Percentiles rank a stretch among this genome's conserved stretches.
These are phyloP conservation scores for Boletus smithii DNA, from an alignment of 1,284 basidiomycete species.

Conservation along the genomic window DNA sequence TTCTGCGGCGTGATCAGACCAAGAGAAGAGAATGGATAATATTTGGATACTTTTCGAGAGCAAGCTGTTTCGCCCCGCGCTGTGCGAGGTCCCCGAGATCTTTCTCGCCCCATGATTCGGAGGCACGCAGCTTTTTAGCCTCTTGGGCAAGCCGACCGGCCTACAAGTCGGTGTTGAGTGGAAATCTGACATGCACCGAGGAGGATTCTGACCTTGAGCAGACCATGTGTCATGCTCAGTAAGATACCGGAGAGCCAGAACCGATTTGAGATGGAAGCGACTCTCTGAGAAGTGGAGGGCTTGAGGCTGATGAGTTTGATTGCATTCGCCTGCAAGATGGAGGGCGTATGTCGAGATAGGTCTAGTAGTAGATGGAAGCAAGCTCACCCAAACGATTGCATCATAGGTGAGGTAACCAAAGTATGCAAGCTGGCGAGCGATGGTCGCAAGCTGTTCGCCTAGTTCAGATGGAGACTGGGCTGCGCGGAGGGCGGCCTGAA, in stretches of 20 bases:
- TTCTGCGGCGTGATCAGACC: slow-evolving; percentile 40
- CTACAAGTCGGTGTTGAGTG: slow-evolving; percentile 33
- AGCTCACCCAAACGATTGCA: slow-evolving; percentile 76
- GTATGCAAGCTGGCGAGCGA: slow-evolving; percentile 87
- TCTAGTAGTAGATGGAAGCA: background rate
- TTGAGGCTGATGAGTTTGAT: slow-evolving; percentile 68
- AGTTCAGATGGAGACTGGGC: slow-evolving; percentile 55
- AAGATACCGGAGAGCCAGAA: slow-evolving; percentile 91
- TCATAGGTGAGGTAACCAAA: slow-evolving; percentile 88
- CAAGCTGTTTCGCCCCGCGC: slow-evolving; percentile 57
- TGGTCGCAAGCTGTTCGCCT: slow-evolving; percentile 77
- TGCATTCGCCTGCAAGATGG: slow-evolving; percentile 51
- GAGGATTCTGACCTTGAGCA: slow-evolving; percentile 55
- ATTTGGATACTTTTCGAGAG: slow-evolving; percentile 52
- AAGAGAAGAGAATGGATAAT: slow-evolving; percentile 2
- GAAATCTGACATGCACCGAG: background rate
- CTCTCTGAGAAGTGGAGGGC: slow-evolving; percentile 61
- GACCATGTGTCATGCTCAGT: slow-evolving; percentile 67
- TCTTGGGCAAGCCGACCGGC: slow-evolving; percentile 59
- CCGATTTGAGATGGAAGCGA: slow-evolving; percentile 74
- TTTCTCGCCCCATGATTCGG: slow-evolving; percentile 51
- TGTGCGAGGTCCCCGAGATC: slow-evolving; percentile 67
- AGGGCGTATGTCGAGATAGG: background rate
- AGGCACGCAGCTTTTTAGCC: slow-evolving; percentile 47
- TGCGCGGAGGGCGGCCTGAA: slow-evolving; percentile 89